Evolutionary conservation across 441 rosid genomes (phyloP), one percentile per base, ranked within the genome.

Genomic region (Corymbia calophylla): DNA sequence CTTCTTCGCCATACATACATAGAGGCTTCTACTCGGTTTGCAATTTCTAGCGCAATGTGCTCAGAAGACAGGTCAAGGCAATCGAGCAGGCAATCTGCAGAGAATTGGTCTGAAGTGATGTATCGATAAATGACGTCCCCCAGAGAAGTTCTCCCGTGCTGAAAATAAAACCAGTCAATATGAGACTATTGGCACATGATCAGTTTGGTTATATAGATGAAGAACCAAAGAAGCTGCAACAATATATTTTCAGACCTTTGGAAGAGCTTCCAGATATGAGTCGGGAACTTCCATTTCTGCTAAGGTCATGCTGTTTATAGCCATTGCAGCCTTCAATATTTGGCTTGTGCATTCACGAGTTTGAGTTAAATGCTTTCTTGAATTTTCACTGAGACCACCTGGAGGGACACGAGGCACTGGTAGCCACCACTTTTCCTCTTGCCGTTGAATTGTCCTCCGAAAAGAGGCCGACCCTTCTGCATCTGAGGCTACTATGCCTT

Each of bases 261-360:
- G 96, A 90, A 96, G 94, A 90, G 94, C 89, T 44, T 94, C 96
- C 23, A 95, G 88, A 91, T 95, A 96, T 87, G 93, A 93, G 89
- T 92, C 93, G 35, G 97, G 97, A 88, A 95, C 91, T 93, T 94
- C 96, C 95, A 96, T 96, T 77, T 94, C 95, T 44, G 96, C 93
- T 87, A 96, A 82, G 85, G 91, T 95, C 86, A 86, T 89, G 82
- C 94, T 90, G 86, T 95, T 95, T 87, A 96, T 96, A 54, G 96
- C 95, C 93, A 93, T 90, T 85, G 96, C 94, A 31, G 96, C 95
- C 90, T 94, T 95, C 47, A 94, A 92, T 47, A 95, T 95, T 90
- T 94, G 96, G 89, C 89, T 91, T 7, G 92, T 92, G 60, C 95
- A 93, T 19, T 95, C 96, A 90, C 92, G 93, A 88, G 93, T 93